phyloP scores from a whole-genome alignment of 2,329 filamentous ascomycete genomes.

The Aphanocladium album region DNA sequence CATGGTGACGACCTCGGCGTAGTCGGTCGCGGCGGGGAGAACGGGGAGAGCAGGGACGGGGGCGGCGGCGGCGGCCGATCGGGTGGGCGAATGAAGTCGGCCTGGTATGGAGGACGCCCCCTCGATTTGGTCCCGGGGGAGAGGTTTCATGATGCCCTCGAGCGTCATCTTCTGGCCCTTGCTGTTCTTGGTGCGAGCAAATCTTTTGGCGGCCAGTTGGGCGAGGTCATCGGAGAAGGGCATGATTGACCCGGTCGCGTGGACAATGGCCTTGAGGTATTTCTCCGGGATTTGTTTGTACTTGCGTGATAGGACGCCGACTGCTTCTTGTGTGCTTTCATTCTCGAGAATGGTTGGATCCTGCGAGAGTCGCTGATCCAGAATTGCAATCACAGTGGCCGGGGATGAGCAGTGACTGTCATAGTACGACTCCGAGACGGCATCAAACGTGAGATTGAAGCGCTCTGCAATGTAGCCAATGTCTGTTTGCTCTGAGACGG shows the following conservation, averaged over 20 bases:
- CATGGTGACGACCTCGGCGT: slow-evolving; percentile 24
- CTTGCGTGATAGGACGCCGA: slow-evolving; percentile 30
- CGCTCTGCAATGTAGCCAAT: slow-evolving; percentile 41
- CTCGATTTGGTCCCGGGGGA: slow-evolving; percentile 28
- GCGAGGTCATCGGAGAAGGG: slow-evolving; percentile 37
- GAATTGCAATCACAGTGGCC: slow-evolving; percentile 35
- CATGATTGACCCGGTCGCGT: slow-evolving; percentile 31
- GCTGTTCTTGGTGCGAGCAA: slow-evolving; percentile 31
- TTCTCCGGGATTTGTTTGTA: slow-evolving; percentile 38
- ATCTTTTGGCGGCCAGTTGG: slow-evolving; percentile 36
- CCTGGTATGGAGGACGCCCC: slow-evolving; percentile 8
- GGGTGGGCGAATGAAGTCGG: background rate
- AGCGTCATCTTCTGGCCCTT: slow-evolving; percentile 33
- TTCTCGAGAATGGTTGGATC: slow-evolving; percentile 26
- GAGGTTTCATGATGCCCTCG: slow-evolving; percentile 34
- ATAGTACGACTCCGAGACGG: slow-evolving; percentile 37
- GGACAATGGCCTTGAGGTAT: slow-evolving; percentile 39
- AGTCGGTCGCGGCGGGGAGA: slow-evolving; percentile 16
- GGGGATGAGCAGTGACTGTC: slow-evolving; percentile 34
- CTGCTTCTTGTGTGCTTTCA: slow-evolving; percentile 18
- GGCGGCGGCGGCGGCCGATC: too few species aligned
- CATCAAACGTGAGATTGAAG: slow-evolving; percentile 35
- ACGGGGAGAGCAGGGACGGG: background rate
- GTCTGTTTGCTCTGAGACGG: slow-evolving; percentile 30
- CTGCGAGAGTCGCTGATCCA: slow-evolving; percentile 38